Evolutionary conservation across 495 filamentous ascomycete species (phyloP).

Genomic region (Hypoxylon rickii): DNA sequence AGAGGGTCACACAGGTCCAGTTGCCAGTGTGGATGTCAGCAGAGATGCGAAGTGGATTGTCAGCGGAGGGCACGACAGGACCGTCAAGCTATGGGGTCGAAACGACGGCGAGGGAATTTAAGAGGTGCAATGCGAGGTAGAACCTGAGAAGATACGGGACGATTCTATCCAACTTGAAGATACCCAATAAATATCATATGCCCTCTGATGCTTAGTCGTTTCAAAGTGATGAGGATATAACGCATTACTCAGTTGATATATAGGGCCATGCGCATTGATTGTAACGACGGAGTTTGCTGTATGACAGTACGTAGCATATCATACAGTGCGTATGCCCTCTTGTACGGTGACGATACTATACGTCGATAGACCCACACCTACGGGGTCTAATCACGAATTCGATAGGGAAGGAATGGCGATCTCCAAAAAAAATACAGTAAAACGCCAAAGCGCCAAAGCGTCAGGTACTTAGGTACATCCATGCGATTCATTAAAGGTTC

Average conservation of each 20-base stretch:
- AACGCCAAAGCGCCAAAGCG: too few relatives aligned
- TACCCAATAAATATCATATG: slow-evolving; percentile 31
- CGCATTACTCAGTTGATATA: too few relatives aligned
- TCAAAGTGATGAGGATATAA: too few relatives aligned
- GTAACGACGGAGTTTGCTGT: too few relatives aligned
- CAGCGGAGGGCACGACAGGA: slow-evolving; percentile 89
- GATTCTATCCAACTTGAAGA: slow-evolving; percentile 17
- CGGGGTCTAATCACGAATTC: slow-evolving; percentile 13
- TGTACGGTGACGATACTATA: slow-evolving; percentile 6
- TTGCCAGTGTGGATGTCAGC: slow-evolving; percentile 86
- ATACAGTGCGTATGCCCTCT: too few relatives aligned
- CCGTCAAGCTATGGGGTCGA: slow-evolving; percentile 93
- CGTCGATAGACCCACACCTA: slow-evolving; percentile 18
- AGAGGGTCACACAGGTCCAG: slow-evolving; percentile 88
- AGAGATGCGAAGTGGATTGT: slow-evolving; percentile 88
- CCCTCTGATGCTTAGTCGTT: not conserved
- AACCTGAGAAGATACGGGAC: not conserved
- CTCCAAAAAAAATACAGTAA: slow-evolving; percentile 18
- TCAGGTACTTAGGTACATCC: too few relatives aligned
- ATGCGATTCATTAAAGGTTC: too few relatives aligned
- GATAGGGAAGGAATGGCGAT: slow-evolving; percentile 27
- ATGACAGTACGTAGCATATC: too few relatives aligned
- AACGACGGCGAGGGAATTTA: slow-evolving; percentile 67
- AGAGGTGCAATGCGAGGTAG: not conserved
- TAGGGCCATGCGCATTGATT: too few relatives aligned